These are phyloP conservation scores for Stellera chamaejasme DNA, from an alignment of 345 rosid species.

Conservation along the genomic window DNA sequence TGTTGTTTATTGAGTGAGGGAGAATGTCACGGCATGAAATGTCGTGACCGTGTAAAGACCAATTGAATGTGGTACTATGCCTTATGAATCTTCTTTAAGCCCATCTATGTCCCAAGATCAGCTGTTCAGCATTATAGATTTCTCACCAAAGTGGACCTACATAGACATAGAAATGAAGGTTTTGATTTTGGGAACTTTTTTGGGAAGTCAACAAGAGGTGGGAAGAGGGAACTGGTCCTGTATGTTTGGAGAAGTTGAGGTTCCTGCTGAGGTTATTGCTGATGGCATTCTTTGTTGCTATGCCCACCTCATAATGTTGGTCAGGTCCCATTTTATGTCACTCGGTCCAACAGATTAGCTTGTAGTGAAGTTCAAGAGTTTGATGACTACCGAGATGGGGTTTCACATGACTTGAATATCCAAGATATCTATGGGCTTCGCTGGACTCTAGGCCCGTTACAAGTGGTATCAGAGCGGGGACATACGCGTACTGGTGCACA, in stretches of 20 bases:
- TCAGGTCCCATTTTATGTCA: conserved; percentile 77
- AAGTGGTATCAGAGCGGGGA: too few relatives aligned
- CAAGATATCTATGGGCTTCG: conserved; percentile 33
- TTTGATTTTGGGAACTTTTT: conserved; percentile 57
- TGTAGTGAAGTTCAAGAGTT: conserved; percentile 94
- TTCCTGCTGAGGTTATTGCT: conserved; percentile 68
- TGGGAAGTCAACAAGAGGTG: conserved; percentile 53
- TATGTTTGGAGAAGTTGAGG: conserved; percentile 96
- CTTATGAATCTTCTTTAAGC: conserved; percentile 52
- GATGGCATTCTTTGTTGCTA: conserved; percentile 73
- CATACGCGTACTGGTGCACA: too few relatives aligned
- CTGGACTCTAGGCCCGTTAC: too few relatives aligned
- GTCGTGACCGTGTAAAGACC: too few relatives aligned
- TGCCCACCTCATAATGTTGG: conserved; percentile 58
- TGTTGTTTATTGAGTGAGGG: too few relatives aligned
- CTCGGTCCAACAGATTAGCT: conserved; percentile 85
- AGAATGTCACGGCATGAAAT: too few relatives aligned
- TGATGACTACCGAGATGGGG: conserved; percentile 54
- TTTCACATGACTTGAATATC: conserved; percentile 32
- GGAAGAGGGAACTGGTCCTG: conserved; percentile 71
- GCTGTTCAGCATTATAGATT: conserved; percentile 71
- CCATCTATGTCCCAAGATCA: conserved; percentile 87
- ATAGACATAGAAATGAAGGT: conserved; percentile 65
- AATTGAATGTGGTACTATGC: conserved; percentile 60
- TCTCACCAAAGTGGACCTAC: conserved; percentile 71